Evolutionary conservation across 768 basidiomycete genomes (phyloP).

Genomic region (Amanita rubescens): DNA sequence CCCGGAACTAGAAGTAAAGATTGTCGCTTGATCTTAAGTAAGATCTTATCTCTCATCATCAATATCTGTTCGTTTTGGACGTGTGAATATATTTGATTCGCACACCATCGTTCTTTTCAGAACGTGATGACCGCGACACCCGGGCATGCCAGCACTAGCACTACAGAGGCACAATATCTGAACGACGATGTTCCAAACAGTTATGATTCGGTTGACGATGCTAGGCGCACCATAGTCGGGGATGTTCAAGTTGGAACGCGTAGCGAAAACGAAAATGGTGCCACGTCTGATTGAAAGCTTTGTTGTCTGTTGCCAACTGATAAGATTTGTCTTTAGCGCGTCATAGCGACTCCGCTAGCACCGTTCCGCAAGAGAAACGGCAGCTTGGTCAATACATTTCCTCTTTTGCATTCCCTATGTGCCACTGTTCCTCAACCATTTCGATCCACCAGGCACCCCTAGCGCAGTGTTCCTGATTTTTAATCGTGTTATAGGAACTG

Average conservation of each 20-base stretch:
- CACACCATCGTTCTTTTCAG: too few relatives aligned
- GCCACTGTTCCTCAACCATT: not conserved
- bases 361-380: not conserved
- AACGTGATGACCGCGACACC: too few relatives aligned
- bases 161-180: not conserved
- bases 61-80: too few relatives aligned
- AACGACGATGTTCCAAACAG: not conserved
- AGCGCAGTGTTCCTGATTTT: conserved; percentile 64
- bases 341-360: not conserved
- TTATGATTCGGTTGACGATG: not conserved
- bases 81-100: too few relatives aligned
- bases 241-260: too few relatives aligned
- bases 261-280: not conserved
- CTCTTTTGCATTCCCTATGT: not conserved
- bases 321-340: not conserved
- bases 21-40: too few relatives aligned
- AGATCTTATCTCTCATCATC: not conserved
- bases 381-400: not conserved
- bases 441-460: conserved; percentile 30
- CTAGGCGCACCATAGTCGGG: not conserved
- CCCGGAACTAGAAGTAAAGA: too few relatives aligned
- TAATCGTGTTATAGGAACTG: conserved; percentile 67
- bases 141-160: too few relatives aligned
- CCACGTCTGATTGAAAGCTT: not conserved
- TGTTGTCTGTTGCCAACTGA: not conserved